Evolutionary conservation across 2,329 filamentous ascomycete genomes (phyloP).

Genomic region (Massarina eburnea): DNA sequence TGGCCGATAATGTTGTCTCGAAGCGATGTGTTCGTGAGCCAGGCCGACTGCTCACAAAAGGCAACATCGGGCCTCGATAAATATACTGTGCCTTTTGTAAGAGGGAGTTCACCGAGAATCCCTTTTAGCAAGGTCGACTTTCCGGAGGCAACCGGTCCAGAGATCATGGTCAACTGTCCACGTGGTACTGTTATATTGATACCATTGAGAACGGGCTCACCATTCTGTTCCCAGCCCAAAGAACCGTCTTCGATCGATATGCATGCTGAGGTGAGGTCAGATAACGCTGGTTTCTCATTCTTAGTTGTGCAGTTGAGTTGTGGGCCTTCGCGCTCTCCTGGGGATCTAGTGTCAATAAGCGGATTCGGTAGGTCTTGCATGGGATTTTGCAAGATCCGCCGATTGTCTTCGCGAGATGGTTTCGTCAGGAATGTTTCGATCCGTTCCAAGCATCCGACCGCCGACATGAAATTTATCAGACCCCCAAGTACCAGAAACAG

Average conservation of each 20-base stretch:
- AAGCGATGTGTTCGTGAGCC: conserved; percentile 42
- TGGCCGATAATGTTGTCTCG: conserved; percentile 42
- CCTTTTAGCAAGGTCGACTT: conserved; percentile 53
- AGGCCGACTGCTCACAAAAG: conserved; percentile 42
- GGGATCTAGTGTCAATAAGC: no score
- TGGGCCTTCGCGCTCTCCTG: no score
- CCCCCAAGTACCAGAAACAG: conserved; percentile 51
- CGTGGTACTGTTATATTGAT: conserved; percentile 46
- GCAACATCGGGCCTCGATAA: conserved; percentile 36
- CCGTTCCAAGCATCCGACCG: conserved; percentile 50
- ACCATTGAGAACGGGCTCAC: conserved; percentile 44
- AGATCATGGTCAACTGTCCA: conserved; percentile 50
- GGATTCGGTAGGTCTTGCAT: no score
- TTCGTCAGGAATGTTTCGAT: conserved; percentile 48
- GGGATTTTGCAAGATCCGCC: no score
- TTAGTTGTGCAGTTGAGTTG: no score
- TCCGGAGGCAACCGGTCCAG: conserved; percentile 56
- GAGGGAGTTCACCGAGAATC: conserved; percentile 36
- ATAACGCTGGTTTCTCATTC: conserved; percentile 28
- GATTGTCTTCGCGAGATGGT: no score
- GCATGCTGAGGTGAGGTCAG: conserved; percentile 24
- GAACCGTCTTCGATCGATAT: conserved; percentile 48
- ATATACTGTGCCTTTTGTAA: conserved; percentile 33
- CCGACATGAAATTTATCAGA: conserved; percentile 48
- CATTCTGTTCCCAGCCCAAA: conserved; percentile 52